Evolutionary conservation across 129 eudicot genomes (phyloP), one percentile per base, ranked within the genome.

Genomic region (Chrysanthemum seticuspe): DNA sequence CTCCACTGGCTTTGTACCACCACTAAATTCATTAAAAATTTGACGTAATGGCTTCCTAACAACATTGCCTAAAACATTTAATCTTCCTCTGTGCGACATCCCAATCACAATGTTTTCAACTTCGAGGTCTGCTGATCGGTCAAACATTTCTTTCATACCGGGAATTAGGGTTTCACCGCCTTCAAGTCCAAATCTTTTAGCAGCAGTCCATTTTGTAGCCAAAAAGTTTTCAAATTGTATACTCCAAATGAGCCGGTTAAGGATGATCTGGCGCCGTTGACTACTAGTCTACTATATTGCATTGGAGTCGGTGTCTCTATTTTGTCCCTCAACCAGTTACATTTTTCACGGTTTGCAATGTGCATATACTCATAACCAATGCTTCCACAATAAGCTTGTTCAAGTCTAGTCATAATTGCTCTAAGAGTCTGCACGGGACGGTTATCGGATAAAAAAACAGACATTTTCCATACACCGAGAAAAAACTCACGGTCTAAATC

Each of bases 81-180:
- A 66, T 76, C 97, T 74, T 64, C 99, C 99, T 80, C 97, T 90
- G 50, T 95, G 97, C 13, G 99, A 83, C 99, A 95, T 95, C 65
- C 99, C 99, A 56, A 95, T 95, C 15, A 95, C 97, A 15, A 95
- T 95, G 77, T 72, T 95, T 85, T 95, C 99, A 54, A 95, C 99
- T 57, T 97, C 99, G 49, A 95, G 97, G 81, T 90, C 94, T 12
- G 99, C 96, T 25, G 97, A 81, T 19, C 90, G 77, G 73, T 95
- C 99, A 74, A 95, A 90, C 97, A 94, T 91, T 78, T 95, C 96
- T 80, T 95, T 95, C 99, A 95, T 90, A 29, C 99, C 99, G 14
- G 99, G 97, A 57, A 95, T 95, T 78, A 95, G 80, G 6, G 96
- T 90, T 83, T 95, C 99, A 58, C 97, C 88, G 13, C 97, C 97